Conservation (phyloP, 1,284 basidiomycete genomes). For the Naganishia sp. region DNA sequence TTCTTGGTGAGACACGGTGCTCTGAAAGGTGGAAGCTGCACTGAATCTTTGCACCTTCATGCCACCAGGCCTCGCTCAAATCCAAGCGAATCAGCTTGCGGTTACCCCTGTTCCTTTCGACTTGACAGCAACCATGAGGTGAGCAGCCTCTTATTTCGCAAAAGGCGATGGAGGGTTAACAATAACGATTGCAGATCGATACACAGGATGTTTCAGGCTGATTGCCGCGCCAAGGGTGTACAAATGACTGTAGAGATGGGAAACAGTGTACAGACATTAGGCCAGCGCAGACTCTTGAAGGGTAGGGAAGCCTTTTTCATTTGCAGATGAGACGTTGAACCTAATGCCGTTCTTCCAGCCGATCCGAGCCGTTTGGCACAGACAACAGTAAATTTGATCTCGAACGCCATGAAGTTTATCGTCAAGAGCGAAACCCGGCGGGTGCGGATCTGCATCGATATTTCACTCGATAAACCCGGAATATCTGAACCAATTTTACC, state of each 20-base stretch:
- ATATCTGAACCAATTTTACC: conserved; percentile 6
- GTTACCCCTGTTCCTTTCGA: conserved; percentile 32
- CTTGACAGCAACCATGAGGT: conserved; percentile 26
- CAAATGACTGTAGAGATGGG: conserved; percentile 26
- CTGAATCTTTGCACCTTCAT: background rate
- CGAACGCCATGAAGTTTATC: conserved; percentile 32
- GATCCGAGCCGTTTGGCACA: conserved; percentile 30
- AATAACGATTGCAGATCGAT: conserved; percentile 17
- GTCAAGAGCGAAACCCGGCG: conserved; percentile 8
- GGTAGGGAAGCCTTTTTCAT: background rate
- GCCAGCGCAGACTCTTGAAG: conserved; percentile 14
- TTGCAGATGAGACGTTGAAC: too few species aligned
- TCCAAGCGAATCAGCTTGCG: conserved; percentile 33
- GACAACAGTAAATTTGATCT: conserved; percentile 29
- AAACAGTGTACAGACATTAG: conserved; percentile 17
- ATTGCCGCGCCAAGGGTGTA: conserved; percentile 27
- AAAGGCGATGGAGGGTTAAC: background rate
- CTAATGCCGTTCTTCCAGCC: background rate
- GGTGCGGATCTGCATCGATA: conserved; percentile 29
- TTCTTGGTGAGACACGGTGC: conserved; percentile 9
- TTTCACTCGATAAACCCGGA: conserved; percentile 18
- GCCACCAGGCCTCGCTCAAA: conserved; percentile 29
- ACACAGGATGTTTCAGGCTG: conserved; percentile 33
- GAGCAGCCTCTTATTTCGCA: background rate
- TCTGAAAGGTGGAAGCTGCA: background rate